phyloP scores from a whole-genome alignment of 2,329 filamentous ascomycete species.

The Alternaria ethzedia region DNA sequence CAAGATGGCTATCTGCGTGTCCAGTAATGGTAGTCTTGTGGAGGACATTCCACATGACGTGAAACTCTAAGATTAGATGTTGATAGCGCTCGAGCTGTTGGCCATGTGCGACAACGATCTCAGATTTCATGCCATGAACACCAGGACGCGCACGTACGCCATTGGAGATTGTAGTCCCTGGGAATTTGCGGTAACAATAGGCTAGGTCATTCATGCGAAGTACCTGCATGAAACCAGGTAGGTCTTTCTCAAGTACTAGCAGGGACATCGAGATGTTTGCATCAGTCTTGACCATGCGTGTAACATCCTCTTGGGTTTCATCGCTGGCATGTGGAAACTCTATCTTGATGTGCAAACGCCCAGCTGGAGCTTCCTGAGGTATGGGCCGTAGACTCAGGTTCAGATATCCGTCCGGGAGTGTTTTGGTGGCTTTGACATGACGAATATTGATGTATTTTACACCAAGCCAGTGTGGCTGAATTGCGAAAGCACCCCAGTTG shows the following conservation, averaged over 20 bases:
- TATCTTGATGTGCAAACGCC: not conserved
- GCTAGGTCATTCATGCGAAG: not conserved
- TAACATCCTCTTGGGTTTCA: not conserved
- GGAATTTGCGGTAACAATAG: not conserved
- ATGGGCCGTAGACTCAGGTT: not conserved
- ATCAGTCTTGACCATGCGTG: not conserved
- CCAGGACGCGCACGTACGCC: not conserved
- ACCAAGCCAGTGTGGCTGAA: not conserved
- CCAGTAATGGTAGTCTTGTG: not conserved
- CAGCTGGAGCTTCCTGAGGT: not conserved
- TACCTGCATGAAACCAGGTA: not conserved
- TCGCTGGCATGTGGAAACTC: not conserved
- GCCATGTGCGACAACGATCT: not conserved
- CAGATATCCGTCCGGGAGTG: not conserved
- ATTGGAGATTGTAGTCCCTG: not conserved
- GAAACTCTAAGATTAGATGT: not conserved
- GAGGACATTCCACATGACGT: not conserved
- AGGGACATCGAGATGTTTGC: not conserved
- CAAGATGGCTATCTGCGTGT: not conserved
- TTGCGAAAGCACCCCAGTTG: not conserved
- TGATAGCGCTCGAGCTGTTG: not conserved
- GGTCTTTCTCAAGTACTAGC: not conserved
- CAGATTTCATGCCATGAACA: not conserved
- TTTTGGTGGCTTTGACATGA: not conserved
- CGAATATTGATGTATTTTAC: not conserved